Conservation (phyloP, 352 stramenopile genomes). For the Globisporangium cystogenes region DNA sequence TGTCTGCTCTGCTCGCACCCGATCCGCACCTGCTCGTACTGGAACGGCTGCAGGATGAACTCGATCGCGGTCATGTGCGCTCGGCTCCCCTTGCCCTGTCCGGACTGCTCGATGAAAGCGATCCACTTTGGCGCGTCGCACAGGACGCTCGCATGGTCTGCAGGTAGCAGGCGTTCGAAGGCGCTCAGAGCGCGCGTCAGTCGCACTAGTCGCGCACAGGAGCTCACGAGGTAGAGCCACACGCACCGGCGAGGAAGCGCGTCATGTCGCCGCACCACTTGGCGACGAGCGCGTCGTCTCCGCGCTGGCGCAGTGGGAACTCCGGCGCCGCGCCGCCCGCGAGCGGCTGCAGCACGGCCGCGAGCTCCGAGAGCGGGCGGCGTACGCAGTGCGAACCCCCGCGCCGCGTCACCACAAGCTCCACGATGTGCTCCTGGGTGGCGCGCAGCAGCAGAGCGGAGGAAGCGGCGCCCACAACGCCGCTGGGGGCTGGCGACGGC, state of each 20-base stretch:
- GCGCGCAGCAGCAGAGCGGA: slow-evolving; percentile 17
- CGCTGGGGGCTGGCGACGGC: slow-evolving; percentile 11
- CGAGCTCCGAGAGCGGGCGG: slow-evolving; percentile 32
- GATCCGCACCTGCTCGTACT: slow-evolving; percentile 45
- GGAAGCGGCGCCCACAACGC: slow-evolving; percentile 28
- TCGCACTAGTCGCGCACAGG: not conserved
- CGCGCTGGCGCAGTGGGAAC: slow-evolving; percentile 42
- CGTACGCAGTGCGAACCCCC: slow-evolving; percentile 48
- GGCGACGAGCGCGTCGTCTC: slow-evolving; percentile 47
- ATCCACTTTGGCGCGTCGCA: slow-evolving; percentile 43
- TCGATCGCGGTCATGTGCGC: slow-evolving; percentile 79
- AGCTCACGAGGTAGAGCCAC: not conserved
- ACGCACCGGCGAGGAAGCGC: slow-evolving; percentile 32
- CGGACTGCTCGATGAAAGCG: slow-evolving; percentile 43
- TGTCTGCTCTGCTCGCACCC: no score
- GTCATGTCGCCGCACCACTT: slow-evolving; percentile 69
- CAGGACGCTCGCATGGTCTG: slow-evolving; percentile 16
- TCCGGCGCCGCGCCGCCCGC: not conserved
- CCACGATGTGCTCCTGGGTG: slow-evolving; percentile 30
- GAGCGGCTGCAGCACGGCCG: slow-evolving; percentile 23
- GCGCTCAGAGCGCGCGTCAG: no score
- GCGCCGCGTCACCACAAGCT: slow-evolving; percentile 57
- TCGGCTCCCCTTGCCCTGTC: slow-evolving; percentile 33
- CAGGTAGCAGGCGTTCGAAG: not conserved
- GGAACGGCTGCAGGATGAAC: slow-evolving; percentile 81